Conservation (phyloP, 148 eudicot species). For the Diospyros lotus region DNA sequence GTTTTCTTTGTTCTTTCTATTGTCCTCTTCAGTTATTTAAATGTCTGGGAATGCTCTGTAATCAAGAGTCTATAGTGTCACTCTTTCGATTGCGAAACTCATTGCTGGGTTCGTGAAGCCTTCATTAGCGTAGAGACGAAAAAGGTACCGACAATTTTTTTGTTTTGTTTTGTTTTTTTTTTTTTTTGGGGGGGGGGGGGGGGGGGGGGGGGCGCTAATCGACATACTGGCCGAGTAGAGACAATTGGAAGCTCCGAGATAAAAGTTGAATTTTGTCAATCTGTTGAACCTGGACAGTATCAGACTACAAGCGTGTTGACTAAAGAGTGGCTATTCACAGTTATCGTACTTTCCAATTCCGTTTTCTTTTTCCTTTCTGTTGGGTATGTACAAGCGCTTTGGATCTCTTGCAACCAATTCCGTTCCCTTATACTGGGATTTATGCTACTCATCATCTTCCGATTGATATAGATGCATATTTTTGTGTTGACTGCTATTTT, state of each 20-base stretch:
- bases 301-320: background rate
- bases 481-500: background rate
- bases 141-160: background rate
- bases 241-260: background rate
- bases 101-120: conserved; percentile 1
- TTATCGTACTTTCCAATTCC: background rate
- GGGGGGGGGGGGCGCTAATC: background rate
- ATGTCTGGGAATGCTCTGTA: background rate
- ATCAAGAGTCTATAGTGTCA: background rate
- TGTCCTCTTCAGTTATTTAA: background rate
- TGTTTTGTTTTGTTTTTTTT: background rate
- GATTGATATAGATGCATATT: background rate
- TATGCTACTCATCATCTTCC: background rate
- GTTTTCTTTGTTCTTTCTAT: background rate
- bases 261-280: background rate
- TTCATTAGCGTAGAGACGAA: background rate
- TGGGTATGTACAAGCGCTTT: too few relatives aligned
- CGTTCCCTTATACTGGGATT: too few relatives aligned
- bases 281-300: background rate
- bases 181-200: background rate
- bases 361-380: background rate
- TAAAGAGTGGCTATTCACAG: background rate
- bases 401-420: too few relatives aligned
- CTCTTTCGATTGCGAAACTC: background rate
- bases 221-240: background rate